Evolutionary conservation across 352 stramenopile genomes (phyloP).

Genomic region (Phytophthora agathidicida): DNA sequence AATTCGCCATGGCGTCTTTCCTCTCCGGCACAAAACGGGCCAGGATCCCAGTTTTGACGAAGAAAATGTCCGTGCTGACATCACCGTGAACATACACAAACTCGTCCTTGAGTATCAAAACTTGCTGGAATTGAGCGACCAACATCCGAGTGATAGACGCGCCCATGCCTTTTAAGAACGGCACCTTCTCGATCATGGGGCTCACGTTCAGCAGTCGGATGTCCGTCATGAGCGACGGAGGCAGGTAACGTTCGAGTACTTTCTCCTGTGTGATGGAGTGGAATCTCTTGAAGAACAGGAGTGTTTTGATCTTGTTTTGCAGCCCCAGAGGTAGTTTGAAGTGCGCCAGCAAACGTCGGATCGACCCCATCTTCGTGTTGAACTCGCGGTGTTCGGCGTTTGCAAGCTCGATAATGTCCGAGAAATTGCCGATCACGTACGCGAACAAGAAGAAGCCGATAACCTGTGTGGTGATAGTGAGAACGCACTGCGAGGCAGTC

Average conservation of each 20-base stretch:
- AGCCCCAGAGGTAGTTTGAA: constrained; percentile 48
- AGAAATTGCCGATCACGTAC: constrained; percentile 65
- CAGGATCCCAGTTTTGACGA: constrained; percentile 53
- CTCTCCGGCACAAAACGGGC: constrained; percentile 15
- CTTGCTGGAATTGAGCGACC: constrained; percentile 47
- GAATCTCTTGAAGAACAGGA: constrained; percentile 66
- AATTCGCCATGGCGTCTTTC: not conserved
- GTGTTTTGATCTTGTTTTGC: constrained; percentile 51
- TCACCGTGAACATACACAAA: constrained; percentile 45
- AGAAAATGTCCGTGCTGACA: constrained; percentile 58
- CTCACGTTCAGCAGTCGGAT: constrained; percentile 51
- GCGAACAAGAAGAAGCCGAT: constrained; percentile 61
- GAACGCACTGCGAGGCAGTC: constrained; percentile 45
- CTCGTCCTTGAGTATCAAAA: constrained; percentile 45
- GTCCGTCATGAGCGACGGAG: constrained; percentile 51
- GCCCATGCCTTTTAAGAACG: constrained; percentile 46
- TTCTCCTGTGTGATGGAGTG: constrained; percentile 62
- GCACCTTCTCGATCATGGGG: constrained; percentile 56
- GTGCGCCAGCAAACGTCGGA: constrained; percentile 51
- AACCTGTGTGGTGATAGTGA: constrained; percentile 52
- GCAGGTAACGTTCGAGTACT: constrained; percentile 46
- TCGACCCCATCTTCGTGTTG: constrained; percentile 46
- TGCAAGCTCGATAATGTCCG: constrained; percentile 53
- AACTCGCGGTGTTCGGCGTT: constrained; percentile 57
- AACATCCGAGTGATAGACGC: constrained; percentile 48